Percentiles rank a stretch among this genome's conserved stretches.
phyloP scores from a whole-genome alignment of 164 flowering plant genomes.

The Pachysandra terminalis region DNA sequence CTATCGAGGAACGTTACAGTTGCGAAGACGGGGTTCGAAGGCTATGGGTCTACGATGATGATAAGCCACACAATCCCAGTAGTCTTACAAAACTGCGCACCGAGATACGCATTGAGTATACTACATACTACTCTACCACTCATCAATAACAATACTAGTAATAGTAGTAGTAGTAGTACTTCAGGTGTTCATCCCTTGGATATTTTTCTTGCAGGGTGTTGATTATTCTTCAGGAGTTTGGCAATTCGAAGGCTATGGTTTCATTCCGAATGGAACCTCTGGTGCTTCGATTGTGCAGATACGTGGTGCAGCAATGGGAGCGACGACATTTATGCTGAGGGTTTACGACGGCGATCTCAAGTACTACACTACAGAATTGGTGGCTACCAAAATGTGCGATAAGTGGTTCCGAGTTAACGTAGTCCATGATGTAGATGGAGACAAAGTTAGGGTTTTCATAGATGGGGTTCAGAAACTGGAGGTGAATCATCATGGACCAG shows the following conservation, averaged over 20 bases:
- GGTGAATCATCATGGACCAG: constrained; percentile 22
- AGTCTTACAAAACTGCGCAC: constrained; percentile 28
- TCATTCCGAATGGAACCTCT: constrained; percentile 26
- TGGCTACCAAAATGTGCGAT: constrained; percentile 18
- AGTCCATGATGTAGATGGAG: constrained; percentile 26
- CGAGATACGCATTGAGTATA: constrained; percentile 13
- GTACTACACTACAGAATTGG: constrained; percentile 18
- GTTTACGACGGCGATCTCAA: constrained; percentile 29
- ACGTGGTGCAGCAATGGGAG: constrained; percentile 16
- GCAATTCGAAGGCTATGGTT: constrained; percentile 35
- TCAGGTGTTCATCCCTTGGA: neutral
- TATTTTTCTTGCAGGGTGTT: constrained; percentile 1
- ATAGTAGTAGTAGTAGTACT: neutral
- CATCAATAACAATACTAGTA: too few species aligned
- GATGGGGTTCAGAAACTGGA: constrained; percentile 16
- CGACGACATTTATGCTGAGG: constrained; percentile 22
- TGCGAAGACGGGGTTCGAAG: constrained; percentile 13
- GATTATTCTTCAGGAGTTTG: constrained; percentile 28
- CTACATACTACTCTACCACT: too few species aligned
- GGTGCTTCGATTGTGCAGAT: too few species aligned
- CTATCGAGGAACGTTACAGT: constrained; percentile 22
- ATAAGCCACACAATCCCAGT: constrained; percentile 22
- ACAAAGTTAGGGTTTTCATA: constrained; percentile 26
- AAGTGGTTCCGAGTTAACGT: constrained; percentile 31
- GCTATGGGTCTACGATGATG: constrained; percentile 25